Evolutionary conservation across 2,329 filamentous ascomycete species (phyloP), one percentile per base, ranked within the genome.

Genomic region (Thielaviopsis populi): DNA sequence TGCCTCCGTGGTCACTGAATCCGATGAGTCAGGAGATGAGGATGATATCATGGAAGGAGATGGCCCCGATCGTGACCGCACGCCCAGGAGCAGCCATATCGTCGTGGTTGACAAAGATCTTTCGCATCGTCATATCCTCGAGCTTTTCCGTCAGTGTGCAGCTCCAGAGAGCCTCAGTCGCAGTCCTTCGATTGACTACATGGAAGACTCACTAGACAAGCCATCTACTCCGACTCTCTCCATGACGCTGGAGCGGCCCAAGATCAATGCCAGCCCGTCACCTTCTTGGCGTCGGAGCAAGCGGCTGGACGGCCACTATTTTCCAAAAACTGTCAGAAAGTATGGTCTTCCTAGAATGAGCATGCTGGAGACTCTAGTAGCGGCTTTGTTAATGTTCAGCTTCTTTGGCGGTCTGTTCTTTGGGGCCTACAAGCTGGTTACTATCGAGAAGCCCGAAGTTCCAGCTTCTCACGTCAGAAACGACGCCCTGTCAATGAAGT

Each of bases 121-220:
- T 48, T 56, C 58, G 8, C 50, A 33, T 37, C 50, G 50, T 27
- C 50, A 56, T 56, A 56, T 56, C 27, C 50, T 56, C 5, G 50
- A 56, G 7, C 50, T 56, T 22, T 56, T 56, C 30, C 50, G 27
- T 33, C 50, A 56, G 50, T 56, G 50, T 56, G 24, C 50, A 33
- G 50, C 24, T 8, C 24, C 59, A 11, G 48, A 62, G n/a, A 22
- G 30, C 22, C 40, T 60, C 42, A 54, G 60, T n/a, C 60, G 60
- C 13, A 65, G 61, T 41, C 43, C 53, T n/a, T 65, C 64, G 17
- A 63, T 65, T 40, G 61, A 63, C 60, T 65, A 63, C 27, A 65
- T 65, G 54, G 64, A 65, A 33, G 61, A 63, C 46, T 59, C 64
- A 8, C 54, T 65, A n/a, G 64, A 59, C n/a, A 65, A 65, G 37